phyloP scores from a whole-genome alignment of 2,329 filamentous ascomycete genomes.

The Aspergillus sp. region DNA sequence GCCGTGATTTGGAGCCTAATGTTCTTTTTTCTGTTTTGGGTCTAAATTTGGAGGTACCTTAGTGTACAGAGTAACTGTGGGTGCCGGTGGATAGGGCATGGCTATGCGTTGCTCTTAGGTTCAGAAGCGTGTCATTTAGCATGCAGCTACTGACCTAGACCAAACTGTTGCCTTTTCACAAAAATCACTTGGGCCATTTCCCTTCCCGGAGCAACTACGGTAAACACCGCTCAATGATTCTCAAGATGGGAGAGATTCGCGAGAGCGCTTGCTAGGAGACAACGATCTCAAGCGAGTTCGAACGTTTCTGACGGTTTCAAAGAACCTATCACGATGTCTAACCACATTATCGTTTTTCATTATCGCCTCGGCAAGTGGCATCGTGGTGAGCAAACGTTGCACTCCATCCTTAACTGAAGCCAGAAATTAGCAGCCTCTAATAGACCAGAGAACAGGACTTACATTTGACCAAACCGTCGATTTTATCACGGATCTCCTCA shows the following conservation, averaged over 20 bases:
- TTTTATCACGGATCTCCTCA: neutral
- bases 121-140: neutral
- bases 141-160: neutral
- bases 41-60: neutral
- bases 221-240: neutral
- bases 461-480: neutral
- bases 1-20: neutral
- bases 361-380: neutral
- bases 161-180: neutral
- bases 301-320: conserved; percentile 1
- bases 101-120: neutral
- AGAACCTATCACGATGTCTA: neutral
- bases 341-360: neutral
- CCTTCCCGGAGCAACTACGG: neutral
- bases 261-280: conserved; percentile 2
- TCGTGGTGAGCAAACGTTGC: neutral
- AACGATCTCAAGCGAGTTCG: conserved; percentile 1
- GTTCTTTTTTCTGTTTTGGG: neutral
- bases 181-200: neutral
- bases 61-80: neutral
- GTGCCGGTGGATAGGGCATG: neutral
- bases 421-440: neutral
- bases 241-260: neutral
- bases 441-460: neutral
- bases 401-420: conserved; percentile 1